These are phyloP conservation scores for Xylaria hypoxylon DNA, from an alignment of 2,329 filamentous ascomycete genomes.

Conservation along the genomic window DNA sequence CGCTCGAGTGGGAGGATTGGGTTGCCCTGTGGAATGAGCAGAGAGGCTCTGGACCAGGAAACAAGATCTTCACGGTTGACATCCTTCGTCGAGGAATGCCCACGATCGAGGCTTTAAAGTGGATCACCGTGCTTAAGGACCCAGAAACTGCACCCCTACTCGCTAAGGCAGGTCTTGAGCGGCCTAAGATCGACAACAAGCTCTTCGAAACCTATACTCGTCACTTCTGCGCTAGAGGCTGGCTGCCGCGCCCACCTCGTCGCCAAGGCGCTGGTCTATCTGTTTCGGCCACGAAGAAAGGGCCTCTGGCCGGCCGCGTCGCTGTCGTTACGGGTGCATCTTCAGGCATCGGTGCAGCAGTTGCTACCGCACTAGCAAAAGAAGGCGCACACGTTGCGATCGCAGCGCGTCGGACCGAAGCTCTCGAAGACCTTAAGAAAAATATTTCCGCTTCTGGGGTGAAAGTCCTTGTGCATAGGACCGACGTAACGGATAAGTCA, in stretches of 20 bases:
- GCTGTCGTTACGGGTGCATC: slow-evolving; percentile 84
- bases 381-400: slow-evolving; percentile 80
- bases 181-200: slow-evolving; percentile 75
- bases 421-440: slow-evolving; percentile 74
- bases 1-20: slow-evolving; percentile 78
- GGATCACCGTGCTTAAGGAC: slow-evolving; percentile 80
- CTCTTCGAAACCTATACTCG: slow-evolving; percentile 83
- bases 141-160: slow-evolving; percentile 72
- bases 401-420: slow-evolving; percentile 76
- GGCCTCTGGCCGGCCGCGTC: slow-evolving; percentile 74
- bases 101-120: slow-evolving; percentile 75
- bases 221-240: slow-evolving; percentile 83
- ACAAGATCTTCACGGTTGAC: slow-evolving; percentile 80
- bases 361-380: slow-evolving; percentile 73
- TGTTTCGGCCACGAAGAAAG: slow-evolving; percentile 55
- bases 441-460: slow-evolving; percentile 63
- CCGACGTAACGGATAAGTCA: slow-evolving; percentile 75
- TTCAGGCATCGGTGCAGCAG: slow-evolving; percentile 82
- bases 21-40: slow-evolving; percentile 78
- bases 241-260: slow-evolving; percentile 73
- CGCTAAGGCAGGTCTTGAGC: slow-evolving; percentile 63
- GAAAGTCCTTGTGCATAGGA: slow-evolving; percentile 75
- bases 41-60: slow-evolving; percentile 71
- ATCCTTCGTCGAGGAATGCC: slow-evolving; percentile 86
- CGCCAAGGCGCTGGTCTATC: slow-evolving; percentile 52